Conservation (phyloP, 495 filamentous ascomycete genomes). For the Penicillium flavigenum region DNA sequence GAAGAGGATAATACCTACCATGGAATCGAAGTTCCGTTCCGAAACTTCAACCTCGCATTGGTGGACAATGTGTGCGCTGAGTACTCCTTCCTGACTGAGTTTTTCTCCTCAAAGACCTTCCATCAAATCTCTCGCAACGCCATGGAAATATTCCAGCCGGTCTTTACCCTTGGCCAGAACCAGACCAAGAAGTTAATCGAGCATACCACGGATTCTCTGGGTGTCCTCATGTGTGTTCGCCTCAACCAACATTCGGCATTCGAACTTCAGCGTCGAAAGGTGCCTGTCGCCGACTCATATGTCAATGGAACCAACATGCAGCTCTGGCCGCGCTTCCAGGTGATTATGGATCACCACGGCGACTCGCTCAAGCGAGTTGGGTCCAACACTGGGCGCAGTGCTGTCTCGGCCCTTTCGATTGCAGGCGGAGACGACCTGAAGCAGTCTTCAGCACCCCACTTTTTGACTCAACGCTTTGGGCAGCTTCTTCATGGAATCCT, state of each 20-base stretch:
- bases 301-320: slow-evolving; percentile 94
- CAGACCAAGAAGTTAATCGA: slow-evolving; percentile 76
- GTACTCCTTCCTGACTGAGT: slow-evolving; percentile 87
- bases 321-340: slow-evolving; percentile 93
- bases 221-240: slow-evolving; percentile 84
- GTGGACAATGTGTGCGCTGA: slow-evolving; percentile 94
- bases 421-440: slow-evolving; percentile 57
- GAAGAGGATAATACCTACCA: slow-evolving; percentile 84
- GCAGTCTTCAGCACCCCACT: slow-evolving; percentile 82
- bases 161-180: slow-evolving; percentile 73
- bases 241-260: slow-evolving; percentile 92
- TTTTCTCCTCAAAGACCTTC: slow-evolving; percentile 69
- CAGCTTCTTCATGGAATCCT: slow-evolving; percentile 85
- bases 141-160: slow-evolving; percentile 76
- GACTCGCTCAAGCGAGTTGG: slow-evolving; percentile 71
- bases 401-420: slow-evolving; percentile 55
- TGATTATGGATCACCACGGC: slow-evolving; percentile 88
- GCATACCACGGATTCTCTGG: slow-evolving; percentile 77
- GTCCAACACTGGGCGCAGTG: slow-evolving; percentile 50
- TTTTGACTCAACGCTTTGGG: slow-evolving; percentile 88
- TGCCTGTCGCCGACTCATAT: slow-evolving; percentile 85
- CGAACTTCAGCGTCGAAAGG: slow-evolving; percentile 84
- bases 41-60: slow-evolving; percentile 89
- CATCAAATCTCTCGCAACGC: slow-evolving; percentile 64
- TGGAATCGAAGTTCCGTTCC: slow-evolving; percentile 85